Percentiles rank a stretch among this genome's conserved stretches.
These are phyloP conservation scores for Yamadazyma epiphylla DNA, from an alignment of 1,139 yeast species.

Conservation along the genomic window DNA sequence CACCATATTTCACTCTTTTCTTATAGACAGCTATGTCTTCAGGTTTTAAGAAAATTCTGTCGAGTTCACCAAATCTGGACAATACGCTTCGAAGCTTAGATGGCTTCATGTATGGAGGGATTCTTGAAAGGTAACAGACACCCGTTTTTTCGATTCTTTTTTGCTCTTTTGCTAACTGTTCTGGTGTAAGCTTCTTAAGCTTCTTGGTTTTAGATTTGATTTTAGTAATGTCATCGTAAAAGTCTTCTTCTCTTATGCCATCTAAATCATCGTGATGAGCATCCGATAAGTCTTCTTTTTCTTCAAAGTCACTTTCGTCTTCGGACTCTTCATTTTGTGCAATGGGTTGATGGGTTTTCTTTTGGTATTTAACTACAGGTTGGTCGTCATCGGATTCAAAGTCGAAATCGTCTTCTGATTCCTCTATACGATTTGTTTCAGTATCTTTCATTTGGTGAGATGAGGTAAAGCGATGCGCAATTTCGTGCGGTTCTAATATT, in stretches of 20 bases:
- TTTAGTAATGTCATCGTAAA: conserved; percentile 16
- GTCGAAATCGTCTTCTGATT: conserved; percentile 17
- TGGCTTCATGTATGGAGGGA: conserved; percentile 98
- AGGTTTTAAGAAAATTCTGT: conserved; percentile 81
- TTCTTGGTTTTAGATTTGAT: conserved; percentile 20
- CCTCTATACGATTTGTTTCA: not conserved
- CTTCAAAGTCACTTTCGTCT: conserved; percentile 10
- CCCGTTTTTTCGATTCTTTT: conserved; percentile 72
- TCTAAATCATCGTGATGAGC: conserved; percentile 17
- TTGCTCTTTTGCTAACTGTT: conserved; percentile 54
- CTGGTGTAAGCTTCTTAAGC: conserved; percentile 48
- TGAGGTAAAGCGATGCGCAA: conserved; percentile 1
- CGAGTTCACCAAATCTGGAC: conserved; percentile 78
- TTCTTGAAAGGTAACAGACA: conserved; percentile 80
- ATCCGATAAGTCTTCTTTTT: conserved; percentile 4
- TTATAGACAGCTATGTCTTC: conserved; percentile 69
- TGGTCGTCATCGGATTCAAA: conserved; percentile 13
- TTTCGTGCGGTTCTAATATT: not conserved
- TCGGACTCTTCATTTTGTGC: conserved; percentile 8
- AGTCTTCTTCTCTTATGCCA: conserved; percentile 11
- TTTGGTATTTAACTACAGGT: conserved; percentile 14
- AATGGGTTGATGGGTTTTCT: conserved; percentile 6
- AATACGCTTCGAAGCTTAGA: conserved; percentile 79
- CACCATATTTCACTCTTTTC: conserved; percentile 78
- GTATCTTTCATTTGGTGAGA: conserved; percentile 3